Evolutionary conservation across 2,329 filamentous ascomycete species (phyloP), one percentile per base, ranked within the genome.

Genomic region (Rhinocladiella mackenziei): DNA sequence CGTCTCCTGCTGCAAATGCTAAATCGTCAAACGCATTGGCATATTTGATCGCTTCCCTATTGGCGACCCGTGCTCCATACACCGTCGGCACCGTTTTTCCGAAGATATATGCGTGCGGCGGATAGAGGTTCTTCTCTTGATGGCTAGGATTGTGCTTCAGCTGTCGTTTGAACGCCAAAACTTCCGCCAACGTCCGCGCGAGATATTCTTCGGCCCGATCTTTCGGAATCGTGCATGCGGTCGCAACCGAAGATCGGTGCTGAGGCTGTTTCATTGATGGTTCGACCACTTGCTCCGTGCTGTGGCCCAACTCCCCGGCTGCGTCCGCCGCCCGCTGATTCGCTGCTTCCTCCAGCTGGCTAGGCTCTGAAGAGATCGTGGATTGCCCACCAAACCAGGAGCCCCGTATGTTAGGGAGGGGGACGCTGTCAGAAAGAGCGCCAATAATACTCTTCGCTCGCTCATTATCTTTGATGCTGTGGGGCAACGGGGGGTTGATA

Each of bases 11-110:
- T 1, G 85, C 84, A 66, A 96, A 96, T 0, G 87, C 78, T 2
- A 97, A 73, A 56, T 94, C 83, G 54, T 94, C 88, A 62, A 94
- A 96, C 1, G 80, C 83, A 63, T 94, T 87, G 0, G 79, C 71
- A 49, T 80, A 79, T 37, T 80, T 77, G 54, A 96, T 95, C 0
- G 76, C 81, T 41, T 91, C 88, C 3, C 76, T 73, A 2, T 80
- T 79, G 10, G 76, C 69, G 0, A 97, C 87, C 32, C 83, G 81
- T 0, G 86, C 87, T 0, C 84, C 88, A 60, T 82, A 88, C 1
- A 94, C 86, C 0, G 89, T 96, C 0, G 89, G 89, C 1, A 84
- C 86, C 17, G 80, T 81, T 63, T 94, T 95, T 43, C 86, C 85
- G 65, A 94, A 96, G 6, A 97, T 78, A 34, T 94, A 76, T 0